These are phyloP conservation scores for Flaveria ramosissima DNA, from an alignment of 129 eudicot genomes.

Conservation along the genomic window DNA sequence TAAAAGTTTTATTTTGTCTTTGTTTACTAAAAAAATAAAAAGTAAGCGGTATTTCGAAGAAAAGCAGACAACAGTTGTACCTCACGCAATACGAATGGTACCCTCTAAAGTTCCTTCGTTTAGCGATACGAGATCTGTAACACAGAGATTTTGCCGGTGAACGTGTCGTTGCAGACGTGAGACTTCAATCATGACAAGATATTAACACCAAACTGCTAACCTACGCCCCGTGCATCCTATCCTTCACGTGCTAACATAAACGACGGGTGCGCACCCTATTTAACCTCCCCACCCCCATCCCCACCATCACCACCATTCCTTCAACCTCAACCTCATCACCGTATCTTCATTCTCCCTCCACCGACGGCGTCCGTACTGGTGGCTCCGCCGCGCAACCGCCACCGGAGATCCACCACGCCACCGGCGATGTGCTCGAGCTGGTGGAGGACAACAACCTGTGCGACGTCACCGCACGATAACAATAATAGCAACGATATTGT, in stretches of 20 bases:
- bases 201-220: conserved; percentile 28
- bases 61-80: background rate
- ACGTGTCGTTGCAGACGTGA: conserved; percentile 26
- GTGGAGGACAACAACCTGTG: conserved; percentile 33
- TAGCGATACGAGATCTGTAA: conserved; percentile 23
- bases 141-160: conserved; percentile 31
- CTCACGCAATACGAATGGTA: background rate
- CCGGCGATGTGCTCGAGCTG: conserved; percentile 44
- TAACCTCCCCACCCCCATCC: background rate
- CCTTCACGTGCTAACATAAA: conserved; percentile 28
- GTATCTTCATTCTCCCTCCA: conserved; percentile 28
- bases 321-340: conserved; percentile 13
- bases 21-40: conserved; percentile 8
- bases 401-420: conserved; percentile 33
- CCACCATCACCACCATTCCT: conserved; percentile 12
- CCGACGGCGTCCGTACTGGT: conserved; percentile 38
- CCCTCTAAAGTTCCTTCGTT: background rate
- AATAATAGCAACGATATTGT: conserved; percentile 11
- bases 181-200: conserved; percentile 17
- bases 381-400: conserved; percentile 29
- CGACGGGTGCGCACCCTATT: conserved; percentile 32
- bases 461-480: conserved; percentile 22
- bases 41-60: background rate
- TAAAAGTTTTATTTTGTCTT: conserved; percentile 16
- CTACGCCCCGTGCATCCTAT: conserved; percentile 15